These are phyloP conservation scores for Kingdonia uniflora DNA, from an alignment of 164 flowering plant species.

Conservation along the genomic window DNA sequence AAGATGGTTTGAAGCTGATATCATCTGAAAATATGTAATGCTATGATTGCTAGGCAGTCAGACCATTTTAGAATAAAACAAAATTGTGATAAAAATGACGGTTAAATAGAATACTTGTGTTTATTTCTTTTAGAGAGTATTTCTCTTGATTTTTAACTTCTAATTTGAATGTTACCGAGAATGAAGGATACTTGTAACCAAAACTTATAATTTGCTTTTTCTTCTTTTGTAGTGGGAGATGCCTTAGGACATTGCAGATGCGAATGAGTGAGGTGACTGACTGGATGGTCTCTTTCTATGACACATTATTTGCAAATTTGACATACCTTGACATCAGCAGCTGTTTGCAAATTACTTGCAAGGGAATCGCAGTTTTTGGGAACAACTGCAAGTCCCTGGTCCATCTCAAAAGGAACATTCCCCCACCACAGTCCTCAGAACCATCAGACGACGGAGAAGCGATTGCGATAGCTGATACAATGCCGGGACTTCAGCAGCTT, in stretches of 20 bases:
- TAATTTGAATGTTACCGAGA: too few relatives aligned
- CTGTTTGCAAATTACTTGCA: conserved; percentile 18
- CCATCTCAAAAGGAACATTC: conserved; percentile 23
- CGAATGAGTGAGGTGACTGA: conserved; percentile 24
- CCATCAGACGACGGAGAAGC: conserved; percentile 21
- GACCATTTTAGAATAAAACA: too few relatives aligned
- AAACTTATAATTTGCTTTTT: not conserved
- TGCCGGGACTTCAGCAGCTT: conserved; percentile 18
- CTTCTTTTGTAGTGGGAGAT: conserved; percentile 15
- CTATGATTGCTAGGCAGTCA: too few relatives aligned
- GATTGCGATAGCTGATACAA: conserved; percentile 22
- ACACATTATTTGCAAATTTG: conserved; percentile 10
- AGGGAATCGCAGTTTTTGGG: conserved; percentile 21
- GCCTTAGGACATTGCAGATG: conserved; percentile 19
- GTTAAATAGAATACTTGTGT: too few relatives aligned
- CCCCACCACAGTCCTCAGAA: conserved; percentile 9
- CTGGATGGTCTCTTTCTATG: conserved; percentile 15
- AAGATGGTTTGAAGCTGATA: too few relatives aligned
- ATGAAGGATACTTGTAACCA: too few relatives aligned
- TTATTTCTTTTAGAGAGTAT: too few relatives aligned
- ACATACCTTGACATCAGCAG: conserved; percentile 24
- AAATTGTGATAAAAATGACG: too few relatives aligned
- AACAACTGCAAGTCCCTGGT: conserved; percentile 19
- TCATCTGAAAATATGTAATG: too few relatives aligned
- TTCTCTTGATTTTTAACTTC: too few relatives aligned